phyloP scores from a whole-genome alignment of 1,139 yeast genomes.

The Yamadazyma sp. region DNA sequence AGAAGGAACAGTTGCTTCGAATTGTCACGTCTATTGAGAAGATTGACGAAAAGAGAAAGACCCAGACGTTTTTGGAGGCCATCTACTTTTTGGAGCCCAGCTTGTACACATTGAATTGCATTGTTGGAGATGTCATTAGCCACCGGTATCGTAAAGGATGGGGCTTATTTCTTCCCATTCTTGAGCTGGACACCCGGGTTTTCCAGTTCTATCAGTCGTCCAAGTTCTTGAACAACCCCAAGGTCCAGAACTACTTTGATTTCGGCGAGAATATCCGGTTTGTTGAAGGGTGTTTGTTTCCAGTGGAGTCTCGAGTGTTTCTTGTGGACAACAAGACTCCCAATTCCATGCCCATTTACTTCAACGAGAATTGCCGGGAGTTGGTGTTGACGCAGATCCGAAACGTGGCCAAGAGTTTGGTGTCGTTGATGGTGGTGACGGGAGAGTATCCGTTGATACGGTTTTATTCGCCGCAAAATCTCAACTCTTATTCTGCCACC shows the following conservation, averaged over 20 bases:
- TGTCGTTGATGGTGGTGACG: conserved; percentile 70
- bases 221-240: conserved; percentile 32
- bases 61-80: conserved; percentile 41
- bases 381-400: conserved; percentile 59
- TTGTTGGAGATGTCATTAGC: conserved; percentile 42
- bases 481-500: conserved; percentile 50
- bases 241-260: conserved; percentile 31
- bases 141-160: conserved; percentile 39
- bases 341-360: conserved; percentile 73
- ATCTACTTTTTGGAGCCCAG: conserved; percentile 42
- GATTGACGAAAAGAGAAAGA: conserved; percentile 36
- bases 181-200: conserved; percentile 24
- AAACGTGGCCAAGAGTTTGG: conserved; percentile 60
- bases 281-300: conserved; percentile 29
- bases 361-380: conserved; percentile 64
- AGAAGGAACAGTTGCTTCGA: conserved; percentile 39
- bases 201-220: conserved; percentile 25
- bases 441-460: conserved; percentile 90
- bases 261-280: conserved; percentile 27
- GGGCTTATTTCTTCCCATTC: conserved; percentile 37
- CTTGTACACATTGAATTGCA: conserved; percentile 40
- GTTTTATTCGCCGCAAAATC: conserved; percentile 56
- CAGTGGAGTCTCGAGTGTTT: conserved; percentile 42
- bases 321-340: conserved; percentile 36
- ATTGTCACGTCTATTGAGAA: conserved; percentile 44